Base-by-base conservation (phyloP, 169 alveolate species). In the Eimeria necatrix region DNA sequence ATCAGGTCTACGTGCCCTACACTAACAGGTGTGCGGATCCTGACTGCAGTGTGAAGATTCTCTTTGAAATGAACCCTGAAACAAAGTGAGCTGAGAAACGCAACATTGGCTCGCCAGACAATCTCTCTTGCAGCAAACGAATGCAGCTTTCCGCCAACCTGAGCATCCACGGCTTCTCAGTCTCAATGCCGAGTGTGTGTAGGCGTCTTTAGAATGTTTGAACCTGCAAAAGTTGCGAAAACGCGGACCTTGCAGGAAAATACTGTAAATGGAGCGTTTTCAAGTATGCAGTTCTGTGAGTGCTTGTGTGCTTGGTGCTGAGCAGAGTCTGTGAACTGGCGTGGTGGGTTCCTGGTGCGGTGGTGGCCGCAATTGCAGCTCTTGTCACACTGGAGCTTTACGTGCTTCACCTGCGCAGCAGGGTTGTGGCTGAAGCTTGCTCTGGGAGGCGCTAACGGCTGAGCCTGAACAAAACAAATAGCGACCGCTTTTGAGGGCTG, bases 11-110 rank as follows among this genome's bases (percentile, higher is more conserved):
- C 52, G 70, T 76, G 4, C 80, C 95, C 12, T 26, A 81, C 59
- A 53, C 90, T 32, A 90, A 90, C 68, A 52, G 81, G 48, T 90
- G 95, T 68, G 95, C 68, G 20, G 95, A 90, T 52, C 95, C 95
- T n/a, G 64, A 24, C 59, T 90, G 95, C 90, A 53, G 83, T 70
- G 83, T 71, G 49, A 26, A 83, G 64, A 81, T 90, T 16, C 70
- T 90, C 51, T 90, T 90, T 61, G 49, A 64, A 12, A 2, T 90
- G 48, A 76, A 90, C 70, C 81, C n/a, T 2, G 83, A 73, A 4
- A 90, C 95, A 7, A 90, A 90, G 95, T 90, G 48, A 56, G 90
- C 49, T 48, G 88, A n/a, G 4, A 16, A 60, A 24, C 41, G 41
- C 41, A 32, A 32, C 41, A 32, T 32, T 32, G 41, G 41, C 41